phyloP scores from a whole-genome alignment of 768 basidiomycete species.

The Gyrodon lividus region DNA sequence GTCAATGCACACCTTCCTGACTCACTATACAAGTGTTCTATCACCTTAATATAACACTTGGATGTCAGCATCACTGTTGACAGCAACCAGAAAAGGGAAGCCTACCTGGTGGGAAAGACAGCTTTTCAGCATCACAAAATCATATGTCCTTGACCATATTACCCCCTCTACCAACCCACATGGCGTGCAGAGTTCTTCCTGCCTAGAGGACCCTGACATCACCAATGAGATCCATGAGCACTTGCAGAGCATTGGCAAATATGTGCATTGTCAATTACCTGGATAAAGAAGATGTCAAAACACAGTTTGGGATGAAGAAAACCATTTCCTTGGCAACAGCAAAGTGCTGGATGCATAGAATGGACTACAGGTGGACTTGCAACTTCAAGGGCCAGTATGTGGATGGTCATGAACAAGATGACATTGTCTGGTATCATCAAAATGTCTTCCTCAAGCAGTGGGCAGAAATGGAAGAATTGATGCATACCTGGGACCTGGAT shows the following conservation, averaged over 20 bases:
- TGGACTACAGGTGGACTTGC: slow-evolving; percentile 23
- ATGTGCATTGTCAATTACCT: slow-evolving; percentile 22
- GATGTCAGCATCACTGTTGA: background rate
- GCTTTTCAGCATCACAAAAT: background rate
- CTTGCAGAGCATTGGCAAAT: slow-evolving; percentile 18
- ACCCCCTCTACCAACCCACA: background rate
- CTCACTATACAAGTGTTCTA: background rate
- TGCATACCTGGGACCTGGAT: background rate
- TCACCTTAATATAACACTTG: background rate
- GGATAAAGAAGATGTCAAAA: slow-evolving; percentile 4
- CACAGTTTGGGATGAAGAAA: slow-evolving; percentile 10
- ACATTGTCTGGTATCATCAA: slow-evolving; percentile 31
- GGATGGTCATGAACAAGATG: slow-evolving; percentile 33
- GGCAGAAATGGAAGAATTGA: background rate
- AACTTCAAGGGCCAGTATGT: slow-evolving; percentile 25
- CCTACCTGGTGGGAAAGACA: background rate
- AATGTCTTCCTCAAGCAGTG: slow-evolving; percentile 21
- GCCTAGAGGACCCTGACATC: background rate
- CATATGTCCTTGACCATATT: background rate
- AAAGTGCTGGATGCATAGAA: slow-evolving; percentile 19
- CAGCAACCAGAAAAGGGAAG: background rate
- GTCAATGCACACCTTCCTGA: background rate
- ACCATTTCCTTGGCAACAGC: slow-evolving; percentile 23
- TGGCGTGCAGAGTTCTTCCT: background rate
- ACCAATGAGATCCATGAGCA: slow-evolving; percentile 4